Conservation (phyloP, 495 filamentous ascomycete genomes). For the Neurospora tetrasperma region DNA sequence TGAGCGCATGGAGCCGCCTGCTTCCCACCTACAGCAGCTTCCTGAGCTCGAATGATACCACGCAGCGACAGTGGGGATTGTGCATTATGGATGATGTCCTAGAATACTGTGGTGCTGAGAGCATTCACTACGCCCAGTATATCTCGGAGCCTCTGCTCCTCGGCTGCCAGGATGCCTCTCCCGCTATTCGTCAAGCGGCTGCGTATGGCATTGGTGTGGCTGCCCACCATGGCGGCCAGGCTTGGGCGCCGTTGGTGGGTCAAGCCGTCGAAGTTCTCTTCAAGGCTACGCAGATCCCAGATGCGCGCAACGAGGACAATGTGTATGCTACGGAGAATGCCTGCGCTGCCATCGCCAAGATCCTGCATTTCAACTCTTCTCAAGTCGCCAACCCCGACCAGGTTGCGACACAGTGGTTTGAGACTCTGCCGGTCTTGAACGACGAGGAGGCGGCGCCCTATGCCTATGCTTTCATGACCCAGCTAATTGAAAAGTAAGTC, state of each 20-base stretch:
- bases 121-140: conserved; percentile 69
- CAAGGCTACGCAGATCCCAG: conserved; percentile 63
- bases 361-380: conserved; percentile 73
- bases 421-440: conserved; percentile 81
- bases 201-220: conserved; percentile 94
- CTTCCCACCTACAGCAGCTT: conserved; percentile 76
- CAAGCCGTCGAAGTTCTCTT: conserved; percentile 74
- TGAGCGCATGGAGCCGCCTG: conserved; percentile 77
- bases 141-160: conserved; percentile 77
- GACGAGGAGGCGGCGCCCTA: conserved; percentile 98
- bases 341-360: conserved; percentile 92
- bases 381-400: conserved; percentile 65
- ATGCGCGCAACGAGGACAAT: conserved; percentile 82
- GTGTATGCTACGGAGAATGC: conserved; percentile 96
- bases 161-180: conserved; percentile 71
- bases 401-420: conserved; percentile 71
- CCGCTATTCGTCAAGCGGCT: conserved; percentile 93
- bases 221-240: conserved; percentile 77
- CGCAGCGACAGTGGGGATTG: conserved; percentile 93
- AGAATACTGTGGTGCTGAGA: conserved; percentile 84
- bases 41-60: conserved; percentile 72
- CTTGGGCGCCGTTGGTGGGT: conserved; percentile 76
- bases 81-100: conserved; percentile 98
- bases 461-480: conserved; percentile 82
- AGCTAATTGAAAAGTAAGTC: conserved; percentile 89